These are phyloP conservation scores for Ormosia semicastrata DNA, from an alignment of 306 rosid species.

Conservation along the genomic window DNA sequence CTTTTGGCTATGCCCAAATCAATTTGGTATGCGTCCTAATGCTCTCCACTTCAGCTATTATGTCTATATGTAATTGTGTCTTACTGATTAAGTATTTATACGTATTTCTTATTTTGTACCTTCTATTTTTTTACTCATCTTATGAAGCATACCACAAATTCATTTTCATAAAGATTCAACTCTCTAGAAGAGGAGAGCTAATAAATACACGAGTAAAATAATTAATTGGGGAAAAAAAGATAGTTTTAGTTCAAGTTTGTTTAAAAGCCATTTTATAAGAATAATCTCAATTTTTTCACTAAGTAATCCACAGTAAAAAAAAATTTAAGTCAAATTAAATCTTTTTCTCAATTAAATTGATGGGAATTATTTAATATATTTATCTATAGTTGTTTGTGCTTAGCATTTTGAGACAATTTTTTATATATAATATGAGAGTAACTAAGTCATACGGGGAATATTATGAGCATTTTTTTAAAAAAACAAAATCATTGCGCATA, in stretches of 20 bases:
- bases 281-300: not conserved
- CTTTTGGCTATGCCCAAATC: conserved; percentile 17
- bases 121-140: not conserved
- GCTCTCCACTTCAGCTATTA: conserved; percentile 42
- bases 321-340: not conserved
- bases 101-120: not conserved
- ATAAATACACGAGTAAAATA: too few relatives aligned
- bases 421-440: not conserved
- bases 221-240: too few relatives aligned
- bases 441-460: not conserved
- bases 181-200: too few relatives aligned
- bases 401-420: not conserved
- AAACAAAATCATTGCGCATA: not conserved
- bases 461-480: not conserved
- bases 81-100: not conserved
- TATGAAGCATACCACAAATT: not conserved
- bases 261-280: not conserved
- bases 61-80: not conserved
- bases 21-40: conserved; percentile 23
- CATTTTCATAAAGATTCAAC: too few relatives aligned
- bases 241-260: not conserved
- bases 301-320: not conserved
- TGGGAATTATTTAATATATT: too few relatives aligned
- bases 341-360: not conserved
- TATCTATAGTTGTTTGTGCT: not conserved